phyloP scores from a whole-genome alignment of 108 stramenopile genomes.

The Hondaea fermentalgiana region DNA sequence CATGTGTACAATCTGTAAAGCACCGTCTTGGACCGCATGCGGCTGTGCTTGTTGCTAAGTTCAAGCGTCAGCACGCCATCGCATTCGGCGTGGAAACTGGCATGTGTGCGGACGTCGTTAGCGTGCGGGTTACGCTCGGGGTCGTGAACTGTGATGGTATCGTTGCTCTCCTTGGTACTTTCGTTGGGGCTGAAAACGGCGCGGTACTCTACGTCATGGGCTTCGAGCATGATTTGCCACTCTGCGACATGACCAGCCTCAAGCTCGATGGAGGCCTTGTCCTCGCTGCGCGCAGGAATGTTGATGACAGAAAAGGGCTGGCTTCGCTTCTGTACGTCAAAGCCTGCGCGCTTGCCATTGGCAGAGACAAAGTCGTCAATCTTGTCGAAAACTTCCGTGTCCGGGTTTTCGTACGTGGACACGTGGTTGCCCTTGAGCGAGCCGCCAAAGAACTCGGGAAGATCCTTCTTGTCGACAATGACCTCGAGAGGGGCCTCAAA shows the following conservation, averaged over 20 bases:
- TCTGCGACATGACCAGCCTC: background rate
- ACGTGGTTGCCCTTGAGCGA: background rate
- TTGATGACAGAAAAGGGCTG: background rate
- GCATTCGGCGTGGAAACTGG: background rate
- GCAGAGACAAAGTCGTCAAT: background rate
- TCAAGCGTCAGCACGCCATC: background rate
- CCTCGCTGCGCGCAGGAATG: background rate
- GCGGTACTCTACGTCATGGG: background rate
- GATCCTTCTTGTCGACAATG: background rate
- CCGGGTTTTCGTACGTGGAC: background rate
- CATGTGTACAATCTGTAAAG: background rate
- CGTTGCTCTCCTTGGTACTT: background rate
- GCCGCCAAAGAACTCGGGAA: background rate
- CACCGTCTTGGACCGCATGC: background rate
- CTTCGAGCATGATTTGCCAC: background rate
- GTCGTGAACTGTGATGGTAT: background rate
- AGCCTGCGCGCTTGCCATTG: background rate
- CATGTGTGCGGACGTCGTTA: background rate
- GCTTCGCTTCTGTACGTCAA: background rate
- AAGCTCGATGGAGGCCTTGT: background rate
- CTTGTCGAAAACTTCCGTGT: background rate
- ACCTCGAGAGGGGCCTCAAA: background rate
- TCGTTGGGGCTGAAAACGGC: background rate
- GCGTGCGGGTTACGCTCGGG: background rate
- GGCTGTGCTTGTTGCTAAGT: background rate